Evolutionary conservation across 1,284 basidiomycete species (phyloP).

Genomic region (Cystobasidiaceae sp.): DNA sequence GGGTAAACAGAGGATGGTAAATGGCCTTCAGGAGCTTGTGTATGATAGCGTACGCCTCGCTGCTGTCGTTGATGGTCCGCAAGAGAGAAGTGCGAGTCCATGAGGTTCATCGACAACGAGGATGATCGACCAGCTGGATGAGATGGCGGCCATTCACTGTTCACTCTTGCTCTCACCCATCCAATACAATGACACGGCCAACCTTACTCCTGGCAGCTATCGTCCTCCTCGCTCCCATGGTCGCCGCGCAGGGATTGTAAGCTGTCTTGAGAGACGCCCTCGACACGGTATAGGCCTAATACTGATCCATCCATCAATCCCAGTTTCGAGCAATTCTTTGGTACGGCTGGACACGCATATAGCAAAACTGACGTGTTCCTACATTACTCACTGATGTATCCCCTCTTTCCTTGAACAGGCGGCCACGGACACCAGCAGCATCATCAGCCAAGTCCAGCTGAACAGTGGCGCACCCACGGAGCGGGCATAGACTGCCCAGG

Average conservation of each 20-base stretch:
- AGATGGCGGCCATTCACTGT: too few species aligned
- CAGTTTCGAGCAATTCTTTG: conserved; percentile 29
- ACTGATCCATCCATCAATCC: not conserved
- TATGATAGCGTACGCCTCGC: too few species aligned
- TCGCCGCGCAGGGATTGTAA: conserved; percentile 24
- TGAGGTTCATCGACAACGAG: too few species aligned
- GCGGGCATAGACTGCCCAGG: conserved; percentile 21
- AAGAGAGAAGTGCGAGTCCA: too few species aligned
- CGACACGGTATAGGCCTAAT: not conserved
- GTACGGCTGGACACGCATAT: too few species aligned
- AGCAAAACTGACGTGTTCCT: too few species aligned
- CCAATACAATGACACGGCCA: not conserved
- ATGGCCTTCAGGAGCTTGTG: too few species aligned
- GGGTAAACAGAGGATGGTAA: too few species aligned
- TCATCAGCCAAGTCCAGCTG: conserved; percentile 12
- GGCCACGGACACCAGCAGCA: conserved; percentile 20
- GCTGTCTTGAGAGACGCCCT: not conserved
- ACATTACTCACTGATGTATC: not conserved
- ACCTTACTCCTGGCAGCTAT: too few species aligned
- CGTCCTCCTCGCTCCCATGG: too few species aligned
- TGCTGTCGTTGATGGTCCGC: too few species aligned
- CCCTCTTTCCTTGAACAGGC: not conserved
- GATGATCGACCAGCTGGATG: too few species aligned
- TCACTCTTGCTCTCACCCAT: not conserved
- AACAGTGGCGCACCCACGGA: conserved; percentile 23